A percentile compares a stretch with the other conserved stretches of the same genome.
Conservation (phyloP, 805 yeast species). For the Grigorovia jiainica region DNA sequence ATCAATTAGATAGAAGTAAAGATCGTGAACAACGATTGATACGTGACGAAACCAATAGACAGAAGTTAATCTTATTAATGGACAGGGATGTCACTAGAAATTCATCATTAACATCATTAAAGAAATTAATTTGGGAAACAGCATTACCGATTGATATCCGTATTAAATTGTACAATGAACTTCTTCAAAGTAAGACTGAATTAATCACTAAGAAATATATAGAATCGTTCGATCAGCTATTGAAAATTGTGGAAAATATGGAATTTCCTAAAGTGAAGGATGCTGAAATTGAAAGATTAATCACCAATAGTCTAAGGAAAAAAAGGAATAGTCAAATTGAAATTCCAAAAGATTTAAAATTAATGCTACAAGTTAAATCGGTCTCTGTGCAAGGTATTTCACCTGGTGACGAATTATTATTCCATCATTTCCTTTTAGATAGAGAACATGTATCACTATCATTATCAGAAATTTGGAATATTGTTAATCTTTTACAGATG, state of each 20-base stretch:
- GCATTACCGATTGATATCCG: slow-evolving; percentile 18
- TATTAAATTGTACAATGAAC: slow-evolving; percentile 12
- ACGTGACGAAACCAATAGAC: slow-evolving; percentile 21
- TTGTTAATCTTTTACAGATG: slow-evolving; percentile 25
- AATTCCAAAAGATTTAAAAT: slow-evolving; percentile 17
- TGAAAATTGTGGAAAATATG: slow-evolving; percentile 23
- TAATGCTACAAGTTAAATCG: slow-evolving; percentile 28
- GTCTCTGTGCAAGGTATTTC: slow-evolving; percentile 30
- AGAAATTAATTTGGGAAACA: slow-evolving; percentile 27
- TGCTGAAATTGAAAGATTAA: slow-evolving; percentile 20
- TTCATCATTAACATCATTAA: slow-evolving; percentile 18
- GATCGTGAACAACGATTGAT: slow-evolving; percentile 19
- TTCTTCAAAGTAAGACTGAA: slow-evolving; percentile 18
- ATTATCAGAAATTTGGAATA: slow-evolving; percentile 24
- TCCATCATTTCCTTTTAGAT: slow-evolving; percentile 24
- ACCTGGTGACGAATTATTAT: slow-evolving; percentile 29
- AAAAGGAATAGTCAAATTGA: slow-evolving; percentile 10
- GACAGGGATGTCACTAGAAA: slow-evolving; percentile 27
- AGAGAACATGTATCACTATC: slow-evolving; percentile 10
- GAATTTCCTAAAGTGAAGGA: slow-evolving; percentile 26
- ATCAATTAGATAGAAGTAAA: slow-evolving; percentile 24
- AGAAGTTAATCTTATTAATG: slow-evolving; percentile 18
- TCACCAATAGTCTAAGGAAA: slow-evolving; percentile 12
- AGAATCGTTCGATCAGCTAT: slow-evolving; percentile 33
- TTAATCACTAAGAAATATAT: slow-evolving; percentile 21